These are phyloP conservation scores for Boletus tylopilopsis DNA, from an alignment of 768 basidiomycete species.

Conservation along the genomic window DNA sequence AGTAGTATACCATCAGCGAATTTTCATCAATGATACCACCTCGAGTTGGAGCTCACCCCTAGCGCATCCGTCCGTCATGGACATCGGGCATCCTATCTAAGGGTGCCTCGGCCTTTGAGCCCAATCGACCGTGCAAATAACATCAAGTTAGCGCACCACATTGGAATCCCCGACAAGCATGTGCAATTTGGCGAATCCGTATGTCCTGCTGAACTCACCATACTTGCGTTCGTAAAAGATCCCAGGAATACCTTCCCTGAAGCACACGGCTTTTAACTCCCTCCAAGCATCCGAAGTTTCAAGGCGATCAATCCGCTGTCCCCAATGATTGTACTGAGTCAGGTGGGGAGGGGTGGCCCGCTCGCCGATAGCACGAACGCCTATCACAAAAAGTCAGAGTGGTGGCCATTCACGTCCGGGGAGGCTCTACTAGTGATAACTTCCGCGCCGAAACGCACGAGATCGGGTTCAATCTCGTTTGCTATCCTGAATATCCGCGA, in stretches of 20 bases:
- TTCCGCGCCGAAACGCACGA: slow-evolving; percentile 56
- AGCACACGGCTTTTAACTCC: slow-evolving; percentile 55
- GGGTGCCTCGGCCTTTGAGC: neutral
- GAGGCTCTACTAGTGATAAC: slow-evolving; percentile 43
- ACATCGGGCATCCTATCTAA: slow-evolving; percentile 70
- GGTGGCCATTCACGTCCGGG: neutral
- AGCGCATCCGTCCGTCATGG: slow-evolving; percentile 79
- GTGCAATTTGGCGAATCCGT: slow-evolving; percentile 63
- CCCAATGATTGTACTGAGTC: slow-evolving; percentile 75
- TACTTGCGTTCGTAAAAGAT: slow-evolving; percentile 67
- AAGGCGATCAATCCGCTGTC: slow-evolving; percentile 58
- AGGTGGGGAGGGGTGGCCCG: slow-evolving; percentile 49
- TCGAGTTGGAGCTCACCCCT: slow-evolving; percentile 36
- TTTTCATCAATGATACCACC: neutral
- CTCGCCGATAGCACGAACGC: slow-evolving; percentile 45
- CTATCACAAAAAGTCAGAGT: slow-evolving; percentile 31
- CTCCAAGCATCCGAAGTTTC: slow-evolving; percentile 75
- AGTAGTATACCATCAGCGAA: neutral
- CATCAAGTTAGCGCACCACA: slow-evolving; percentile 38
- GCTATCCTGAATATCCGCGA: slow-evolving; percentile 34
- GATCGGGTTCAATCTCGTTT: slow-evolving; percentile 53
- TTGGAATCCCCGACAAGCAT: slow-evolving; percentile 63
- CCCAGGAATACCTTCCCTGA: slow-evolving; percentile 63
- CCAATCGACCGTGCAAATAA: neutral
- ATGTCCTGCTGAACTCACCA: slow-evolving; percentile 54